Evolutionary conservation across 2,329 filamentous ascomycete genomes (phyloP).

Genomic region (Penicillium sp.): DNA sequence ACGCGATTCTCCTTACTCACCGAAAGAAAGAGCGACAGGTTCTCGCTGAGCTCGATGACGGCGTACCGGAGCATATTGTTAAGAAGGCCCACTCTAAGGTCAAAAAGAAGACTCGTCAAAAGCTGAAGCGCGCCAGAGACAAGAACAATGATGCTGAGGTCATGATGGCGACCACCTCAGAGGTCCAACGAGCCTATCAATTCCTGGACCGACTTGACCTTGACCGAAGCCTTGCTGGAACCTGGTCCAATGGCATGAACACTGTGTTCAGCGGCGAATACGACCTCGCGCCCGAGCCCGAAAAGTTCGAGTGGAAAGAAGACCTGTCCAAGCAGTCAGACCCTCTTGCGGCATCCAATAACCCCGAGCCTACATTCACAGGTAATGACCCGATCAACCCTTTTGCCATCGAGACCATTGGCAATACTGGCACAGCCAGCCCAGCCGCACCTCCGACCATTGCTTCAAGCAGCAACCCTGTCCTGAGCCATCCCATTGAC

Average conservation of each 20-base stretch:
- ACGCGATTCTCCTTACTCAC: not conserved
- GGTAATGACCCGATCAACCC: no score
- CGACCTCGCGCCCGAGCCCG: constrained; percentile 1
- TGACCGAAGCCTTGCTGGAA: constrained; percentile 28
- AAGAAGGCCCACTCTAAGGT: no score
- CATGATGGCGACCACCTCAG: constrained; percentile 14
- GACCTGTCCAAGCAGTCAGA: not conserved
- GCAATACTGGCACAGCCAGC: not conserved
- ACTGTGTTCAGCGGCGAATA: not conserved
- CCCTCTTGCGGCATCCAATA: not conserved
- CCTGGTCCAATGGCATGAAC: constrained; percentile 25
- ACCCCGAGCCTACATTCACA: not conserved
- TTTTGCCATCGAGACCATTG: not conserved
- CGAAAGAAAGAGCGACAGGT: no score
- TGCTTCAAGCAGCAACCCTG: no score
- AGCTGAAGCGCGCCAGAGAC: not conserved
- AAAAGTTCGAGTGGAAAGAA: constrained; percentile 19
- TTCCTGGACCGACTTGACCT: constrained; percentile 31
- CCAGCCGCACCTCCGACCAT: not conserved
- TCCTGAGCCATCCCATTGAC: no score
- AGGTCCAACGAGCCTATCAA: constrained; percentile 30
- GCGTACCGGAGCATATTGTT: no score
- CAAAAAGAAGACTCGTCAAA: no score
- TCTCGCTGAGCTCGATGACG: no score
- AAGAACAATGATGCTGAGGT: not conserved